Evolutionary conservation across 495 filamentous ascomycete species (phyloP), one percentile per base, ranked within the genome.

Genomic region (Chaetomium cochliodes): DNA sequence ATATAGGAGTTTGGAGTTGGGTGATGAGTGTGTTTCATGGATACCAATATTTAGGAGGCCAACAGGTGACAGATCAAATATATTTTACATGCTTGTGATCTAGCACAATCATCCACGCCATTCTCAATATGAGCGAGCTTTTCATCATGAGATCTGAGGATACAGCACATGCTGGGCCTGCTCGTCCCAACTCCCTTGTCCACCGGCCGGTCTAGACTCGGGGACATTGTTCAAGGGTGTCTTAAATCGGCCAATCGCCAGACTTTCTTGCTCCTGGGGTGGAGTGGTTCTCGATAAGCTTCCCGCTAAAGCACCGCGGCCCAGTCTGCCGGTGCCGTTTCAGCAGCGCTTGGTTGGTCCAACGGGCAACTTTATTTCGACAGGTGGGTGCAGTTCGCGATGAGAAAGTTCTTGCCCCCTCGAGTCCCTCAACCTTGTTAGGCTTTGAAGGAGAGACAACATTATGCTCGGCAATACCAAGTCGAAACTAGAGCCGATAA

Each of bases 361-460:
- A 49, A 51, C 26, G 4, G n/a, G 30, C 60, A 67, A 64, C 65
- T 61, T 60, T 67, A 67, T 60, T 64, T 64, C 23, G 60, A 67
- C 65, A 53, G 49, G 50, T n/a, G 9, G 49, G 50, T n/a, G 41
- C 39, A 44, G 41, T 44, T 44, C 41, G 13, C 5, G 13, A 44
- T 18, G 41, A 16, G 41, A 44, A 44, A 15, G 16, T 18, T 18
- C 13, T 44, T n/a, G n/a, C n/a, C n/a, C n/a, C n/a, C n/a, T n/a
- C n/a, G 5, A 37, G 8, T 18, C 9, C 13, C 15, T 18, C 11
- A 44, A 44, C 41, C 41, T 18, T 18, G 3, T 2, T 18, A 4
- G 41, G 13, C 3, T 15, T 11, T 11, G 13, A 44, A 44, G 41
- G 16, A 44, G 41, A 44, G 16, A 18, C 13, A 44, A 4, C 41